A percentile compares a stretch with the other conserved stretches of the same genome.
phyloP scores from a whole-genome alignment of 148 eudicot species.

The Rhododendron kiyosumense region DNA sequence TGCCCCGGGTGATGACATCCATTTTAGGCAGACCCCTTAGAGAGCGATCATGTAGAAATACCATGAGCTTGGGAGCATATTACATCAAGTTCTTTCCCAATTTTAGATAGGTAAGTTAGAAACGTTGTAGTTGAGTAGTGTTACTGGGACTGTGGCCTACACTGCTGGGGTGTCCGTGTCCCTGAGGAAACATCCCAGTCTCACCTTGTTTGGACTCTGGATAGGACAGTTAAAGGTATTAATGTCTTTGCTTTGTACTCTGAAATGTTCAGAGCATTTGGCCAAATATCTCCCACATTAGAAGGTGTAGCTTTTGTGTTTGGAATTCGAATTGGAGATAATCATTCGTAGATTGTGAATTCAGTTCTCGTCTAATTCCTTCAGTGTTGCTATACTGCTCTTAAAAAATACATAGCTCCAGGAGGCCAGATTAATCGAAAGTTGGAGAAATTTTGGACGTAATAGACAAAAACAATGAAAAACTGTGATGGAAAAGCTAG shows the following conservation, averaged over 20 bases:
- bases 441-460: background rate
- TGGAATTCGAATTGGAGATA: background rate
- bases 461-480: background rate
- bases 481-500: background rate
- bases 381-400: background rate
- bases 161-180: background rate
- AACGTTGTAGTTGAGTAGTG: background rate
- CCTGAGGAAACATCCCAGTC: background rate
- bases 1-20: background rate
- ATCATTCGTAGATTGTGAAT: background rate
- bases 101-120: background rate
- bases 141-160: background rate
- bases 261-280: background rate
- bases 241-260: background rate
- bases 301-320: background rate
- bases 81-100: background rate
- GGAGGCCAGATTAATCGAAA: background rate
- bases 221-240: background rate
- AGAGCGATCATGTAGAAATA: background rate
- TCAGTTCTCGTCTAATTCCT: background rate
- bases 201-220: background rate
- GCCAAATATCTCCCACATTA: background rate
- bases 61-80: background rate
- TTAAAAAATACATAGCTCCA: background rate
- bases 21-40: too few species aligned